These are phyloP conservation scores for Solanum microdontum DNA, from an alignment of 257 asterid genomes.

Conservation along the genomic window DNA sequence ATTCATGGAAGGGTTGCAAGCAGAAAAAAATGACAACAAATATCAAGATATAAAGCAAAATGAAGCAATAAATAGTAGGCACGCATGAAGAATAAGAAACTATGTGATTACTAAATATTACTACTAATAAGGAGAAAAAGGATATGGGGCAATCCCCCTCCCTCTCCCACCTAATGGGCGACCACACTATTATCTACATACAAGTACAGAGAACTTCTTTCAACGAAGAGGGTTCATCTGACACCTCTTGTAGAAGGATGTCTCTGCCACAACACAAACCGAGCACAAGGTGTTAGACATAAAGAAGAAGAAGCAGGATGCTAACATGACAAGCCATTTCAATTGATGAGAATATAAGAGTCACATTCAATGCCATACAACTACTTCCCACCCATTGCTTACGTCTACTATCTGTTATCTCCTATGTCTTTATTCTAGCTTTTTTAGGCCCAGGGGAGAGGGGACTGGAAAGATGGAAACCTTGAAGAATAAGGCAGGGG, in stretches of 20 bases:
- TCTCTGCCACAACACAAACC: neutral
- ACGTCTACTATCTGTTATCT: neutral
- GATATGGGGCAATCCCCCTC: neutral
- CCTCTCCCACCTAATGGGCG: neutral
- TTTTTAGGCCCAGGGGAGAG: neutral
- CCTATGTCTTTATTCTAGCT: neutral
- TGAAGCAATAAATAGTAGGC: neutral
- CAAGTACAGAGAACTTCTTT: neutral
- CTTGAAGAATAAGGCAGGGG: neutral
- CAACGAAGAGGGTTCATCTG: neutral
- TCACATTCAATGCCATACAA: neutral
- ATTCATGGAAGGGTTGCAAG: neutral
- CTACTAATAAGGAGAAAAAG: neutral
- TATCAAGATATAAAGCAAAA: neutral
- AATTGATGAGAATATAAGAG: neutral
- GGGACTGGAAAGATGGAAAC: neutral
- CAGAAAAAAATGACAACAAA: neutral
- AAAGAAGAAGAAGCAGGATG: neutral
- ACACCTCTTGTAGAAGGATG: neutral
- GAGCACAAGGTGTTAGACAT: neutral
- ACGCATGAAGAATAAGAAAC: neutral
- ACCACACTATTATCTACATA: neutral
- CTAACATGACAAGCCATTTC: neutral
- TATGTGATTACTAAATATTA: neutral
- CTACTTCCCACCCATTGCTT: neutral